Evolutionary conservation across 495 filamentous ascomycete species (phyloP).

Genomic region (Cladorrhinum samala): DNA sequence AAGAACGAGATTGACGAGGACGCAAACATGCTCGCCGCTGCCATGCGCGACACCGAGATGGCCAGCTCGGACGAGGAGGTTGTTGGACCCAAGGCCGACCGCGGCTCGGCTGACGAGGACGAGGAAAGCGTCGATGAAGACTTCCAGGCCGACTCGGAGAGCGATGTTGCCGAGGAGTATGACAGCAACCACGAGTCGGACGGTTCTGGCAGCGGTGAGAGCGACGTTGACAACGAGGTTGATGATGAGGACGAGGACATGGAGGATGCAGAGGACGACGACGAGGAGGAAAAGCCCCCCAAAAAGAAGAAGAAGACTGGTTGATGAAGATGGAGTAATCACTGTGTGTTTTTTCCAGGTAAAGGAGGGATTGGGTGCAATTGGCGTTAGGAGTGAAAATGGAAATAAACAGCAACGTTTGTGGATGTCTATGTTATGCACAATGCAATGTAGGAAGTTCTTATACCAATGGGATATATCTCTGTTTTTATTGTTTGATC

Average conservation of each 20-base stretch:
- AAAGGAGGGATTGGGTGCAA: not conserved
- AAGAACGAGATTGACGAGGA: constrained; percentile 85
- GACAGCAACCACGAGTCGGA: constrained; percentile 86
- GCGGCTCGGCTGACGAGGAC: constrained; percentile 93
- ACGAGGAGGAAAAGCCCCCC: constrained; percentile 32
- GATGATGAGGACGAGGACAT: constrained; percentile 29
- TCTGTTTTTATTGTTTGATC: too few relatives aligned
- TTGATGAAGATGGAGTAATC: constrained; percentile 7
- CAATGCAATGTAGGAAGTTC: constrained; percentile 2
- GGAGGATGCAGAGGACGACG: constrained; percentile 29
- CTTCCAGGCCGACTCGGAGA: constrained; percentile 85
- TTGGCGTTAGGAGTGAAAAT: not conserved
- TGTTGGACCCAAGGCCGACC: constrained; percentile 61
- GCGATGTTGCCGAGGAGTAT: constrained; percentile 93
- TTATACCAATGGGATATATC: too few relatives aligned
- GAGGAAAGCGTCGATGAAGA: constrained; percentile 93
- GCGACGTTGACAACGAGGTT: constrained; percentile 47
- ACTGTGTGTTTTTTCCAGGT: not conserved
- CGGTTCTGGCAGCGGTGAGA: constrained; percentile 56
- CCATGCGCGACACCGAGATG: constrained; percentile 67
- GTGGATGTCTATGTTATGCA: too few relatives aligned
- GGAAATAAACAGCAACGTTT: constrained; percentile 1
- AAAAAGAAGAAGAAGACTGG: constrained; percentile 48
- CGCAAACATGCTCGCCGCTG: constrained; percentile 65
- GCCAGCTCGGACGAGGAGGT: constrained; percentile 84